Percentiles rank a stretch among this genome's conserved stretches.
Evolutionary conservation across 2,329 filamentous ascomycete genomes (phyloP).

Genomic region (Hypoxylon sp.): DNA sequence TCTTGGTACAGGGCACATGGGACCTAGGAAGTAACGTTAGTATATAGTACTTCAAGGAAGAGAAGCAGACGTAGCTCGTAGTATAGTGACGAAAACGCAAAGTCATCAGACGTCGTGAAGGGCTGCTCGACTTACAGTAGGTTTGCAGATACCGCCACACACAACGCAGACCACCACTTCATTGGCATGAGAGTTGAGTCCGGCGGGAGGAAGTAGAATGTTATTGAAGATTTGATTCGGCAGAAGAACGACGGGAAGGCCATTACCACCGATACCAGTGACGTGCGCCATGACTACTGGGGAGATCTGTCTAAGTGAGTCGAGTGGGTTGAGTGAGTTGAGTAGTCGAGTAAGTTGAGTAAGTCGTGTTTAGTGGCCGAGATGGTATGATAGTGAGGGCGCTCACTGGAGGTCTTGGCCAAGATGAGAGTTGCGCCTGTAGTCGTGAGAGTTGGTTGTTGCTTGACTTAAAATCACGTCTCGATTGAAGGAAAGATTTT

Average conservation of each 20-base stretch:
- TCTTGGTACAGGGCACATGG: neutral
- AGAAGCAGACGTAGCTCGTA: neutral
- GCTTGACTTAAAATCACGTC: neutral
- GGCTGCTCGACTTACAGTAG: slow-evolving; percentile 26
- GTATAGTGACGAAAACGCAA: too few species aligned
- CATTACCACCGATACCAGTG: neutral
- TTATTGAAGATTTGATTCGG: too few species aligned
- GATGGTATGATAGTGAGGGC: neutral
- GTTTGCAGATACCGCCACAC: slow-evolving; percentile 44
- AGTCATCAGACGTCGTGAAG: neutral
- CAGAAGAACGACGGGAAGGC: neutral
- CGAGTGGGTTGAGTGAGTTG: too few species aligned
- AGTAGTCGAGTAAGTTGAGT: neutral
- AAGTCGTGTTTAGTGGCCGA: neutral
- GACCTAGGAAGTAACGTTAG: slow-evolving; percentile 24
- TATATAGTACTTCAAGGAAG: neutral
- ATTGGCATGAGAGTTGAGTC: slow-evolving; percentile 1
- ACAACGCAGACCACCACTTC: slow-evolving; percentile 42
- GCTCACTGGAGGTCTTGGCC: neutral
- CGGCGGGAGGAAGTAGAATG: too few species aligned
- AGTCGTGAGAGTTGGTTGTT: neutral
- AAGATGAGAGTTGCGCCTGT: neutral
- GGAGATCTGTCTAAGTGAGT: too few species aligned
- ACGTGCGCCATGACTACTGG: neutral
- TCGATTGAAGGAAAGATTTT: neutral